Base-by-base conservation (phyloP, 805 yeast species). In the Candida orba region DNA sequence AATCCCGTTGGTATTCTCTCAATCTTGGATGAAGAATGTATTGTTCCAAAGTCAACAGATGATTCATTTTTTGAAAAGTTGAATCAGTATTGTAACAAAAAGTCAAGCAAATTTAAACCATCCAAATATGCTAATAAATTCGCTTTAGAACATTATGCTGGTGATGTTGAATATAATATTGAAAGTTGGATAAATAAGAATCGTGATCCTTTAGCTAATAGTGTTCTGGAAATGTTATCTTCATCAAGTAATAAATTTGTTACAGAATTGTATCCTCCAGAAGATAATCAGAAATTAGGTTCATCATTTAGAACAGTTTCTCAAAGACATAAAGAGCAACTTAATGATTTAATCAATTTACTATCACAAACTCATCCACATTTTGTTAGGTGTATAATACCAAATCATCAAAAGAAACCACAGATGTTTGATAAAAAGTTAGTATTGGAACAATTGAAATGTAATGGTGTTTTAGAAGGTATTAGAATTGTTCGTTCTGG, bases 381-480 rank as follows among this genome's bases (percentile, higher is more conserved):
- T 61, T 93, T 93, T 60, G 97, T 93, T 22, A 78, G 99, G 53
- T 93, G 99, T 62, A 93, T 93, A 38, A 68, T 93, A 37, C 99
- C 99, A 8, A 93, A 93, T 58, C 76, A 78, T 47, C 68, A 74
- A 37, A 90, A 91, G 59, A 71, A 71, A 40, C 79, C 96, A 0
- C 76, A 76, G 36, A 67, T 70, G 33, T 84, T 93, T 55, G 88
- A 87, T 54, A 87, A 83, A 52, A 66, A 65, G 27, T 66, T 93
- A 22, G 95, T 93, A 8, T 67, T 93, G 37, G 91, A 85, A 41
- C 99, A 93, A 65, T 70, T 93, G 49, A 73, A 96, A 50, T 93
- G 98, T 58, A 93, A 93, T 58, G 99, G 99, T 75, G 99, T 93
- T 14, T 67, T 93, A 41, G 99, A 93, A 69, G 99, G 99, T 48